Conservation (phyloP, 148 eudicot genomes). For the Selenicereus undatus region DNA sequence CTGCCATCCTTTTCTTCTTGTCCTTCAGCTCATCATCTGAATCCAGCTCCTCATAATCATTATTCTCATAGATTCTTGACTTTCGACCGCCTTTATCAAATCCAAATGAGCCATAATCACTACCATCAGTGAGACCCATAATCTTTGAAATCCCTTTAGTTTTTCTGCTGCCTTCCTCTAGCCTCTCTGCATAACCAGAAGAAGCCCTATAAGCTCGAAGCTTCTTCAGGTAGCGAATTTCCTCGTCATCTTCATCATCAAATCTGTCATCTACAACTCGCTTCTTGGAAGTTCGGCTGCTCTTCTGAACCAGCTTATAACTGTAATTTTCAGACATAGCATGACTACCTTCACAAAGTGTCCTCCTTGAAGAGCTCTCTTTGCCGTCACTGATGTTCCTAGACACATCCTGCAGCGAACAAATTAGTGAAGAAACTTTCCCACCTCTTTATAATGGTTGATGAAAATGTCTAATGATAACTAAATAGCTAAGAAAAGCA, state of each 20-base stretch:
- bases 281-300: constrained; percentile 37
- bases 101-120: constrained; percentile 9
- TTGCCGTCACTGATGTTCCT: background rate
- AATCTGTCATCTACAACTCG: constrained; percentile 41
- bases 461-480: background rate
- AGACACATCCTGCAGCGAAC: constrained; percentile 18
- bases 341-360: constrained; percentile 13
- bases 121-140: constrained; percentile 11
- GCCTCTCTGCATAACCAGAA: constrained; percentile 24
- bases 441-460: background rate
- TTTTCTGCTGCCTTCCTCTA: constrained; percentile 25
- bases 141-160: constrained; percentile 24
- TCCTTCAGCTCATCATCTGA: constrained; percentile 40
- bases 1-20: constrained; percentile 24
- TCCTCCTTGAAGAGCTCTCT: constrained; percentile 20
- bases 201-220: constrained; percentile 43
- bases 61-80: constrained; percentile 22
- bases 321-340: background rate
- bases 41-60: constrained; percentile 34
- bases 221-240: constrained; percentile 66
- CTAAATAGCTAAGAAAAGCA: background rate
- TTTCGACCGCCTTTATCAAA: constrained; percentile 28
- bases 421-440: background rate
- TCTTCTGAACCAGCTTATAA: constrained; percentile 34
- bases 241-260: constrained; percentile 60